Conservation (phyloP, 768 basidiomycete genomes). For the Boletus rex-veris region DNA sequence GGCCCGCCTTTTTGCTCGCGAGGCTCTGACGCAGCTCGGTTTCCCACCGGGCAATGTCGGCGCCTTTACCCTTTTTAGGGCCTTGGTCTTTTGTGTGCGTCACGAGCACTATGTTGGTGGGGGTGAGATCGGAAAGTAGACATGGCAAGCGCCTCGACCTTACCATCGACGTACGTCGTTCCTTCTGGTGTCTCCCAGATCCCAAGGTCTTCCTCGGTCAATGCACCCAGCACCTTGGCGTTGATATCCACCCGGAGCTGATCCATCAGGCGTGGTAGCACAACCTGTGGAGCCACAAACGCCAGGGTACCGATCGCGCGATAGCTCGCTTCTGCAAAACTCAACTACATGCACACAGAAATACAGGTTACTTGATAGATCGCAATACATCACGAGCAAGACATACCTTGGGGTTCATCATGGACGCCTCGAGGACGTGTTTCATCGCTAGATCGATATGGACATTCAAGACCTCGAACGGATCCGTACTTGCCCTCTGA, state of each 20-base stretch:
- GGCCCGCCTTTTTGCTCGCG: slow-evolving; percentile 64
- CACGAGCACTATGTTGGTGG: slow-evolving; percentile 50
- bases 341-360: slow-evolving; percentile 8
- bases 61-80: slow-evolving; percentile 76
- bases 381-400: no score
- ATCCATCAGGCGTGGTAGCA: slow-evolving; percentile 67
- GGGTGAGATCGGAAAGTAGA: no score
- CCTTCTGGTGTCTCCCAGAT: slow-evolving; percentile 87
- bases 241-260: slow-evolving; percentile 68
- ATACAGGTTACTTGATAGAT: background rate
- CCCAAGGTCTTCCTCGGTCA: slow-evolving; percentile 72
- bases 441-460: slow-evolving; percentile 49
- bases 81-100: slow-evolving; percentile 50
- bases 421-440: slow-evolving; percentile 46
- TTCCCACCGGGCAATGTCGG: slow-evolving; percentile 93
- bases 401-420: slow-evolving; percentile 45
- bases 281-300: slow-evolving; percentile 70
- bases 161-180: slow-evolving; percentile 78
- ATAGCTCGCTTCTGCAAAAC: slow-evolving; percentile 67
- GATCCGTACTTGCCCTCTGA: slow-evolving; percentile 66
- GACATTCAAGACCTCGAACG: slow-evolving; percentile 52
- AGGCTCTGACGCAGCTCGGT: slow-evolving; percentile 85
- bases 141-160: no score
- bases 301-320: slow-evolving; percentile 70
- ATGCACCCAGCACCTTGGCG: slow-evolving; percentile 48